Base-by-base conservation (phyloP, 306 rosid species). In the Calophaca sinica region DNA sequence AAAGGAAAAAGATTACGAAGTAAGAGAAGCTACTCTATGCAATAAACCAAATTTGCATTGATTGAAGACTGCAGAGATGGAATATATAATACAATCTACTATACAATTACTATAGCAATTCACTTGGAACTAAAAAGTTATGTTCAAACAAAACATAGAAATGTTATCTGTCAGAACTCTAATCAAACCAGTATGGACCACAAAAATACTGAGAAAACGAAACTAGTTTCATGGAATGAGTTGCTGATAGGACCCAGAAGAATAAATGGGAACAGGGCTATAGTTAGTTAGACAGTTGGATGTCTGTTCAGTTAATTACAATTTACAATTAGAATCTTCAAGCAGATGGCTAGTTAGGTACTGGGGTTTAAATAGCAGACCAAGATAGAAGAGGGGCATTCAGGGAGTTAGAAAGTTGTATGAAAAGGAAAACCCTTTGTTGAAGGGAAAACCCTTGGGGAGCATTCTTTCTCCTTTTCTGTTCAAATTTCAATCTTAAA, bases 41-140 rank as follows among this genome's bases (percentile, higher is more conserved):
- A 75, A 73, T 62, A 64, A 63, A 77, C 62, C 48, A 77, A 77
- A 82, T 73, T 72, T 54, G 54, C 68, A 66, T 51, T 48, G 20
- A 35, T 82, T 45, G 70, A 52, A 62, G 59, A 57, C 79, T 39
- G 73, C 39, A 79, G 57, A 53, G 33, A 63, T 53, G 64, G 62
- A 76, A 57, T 62, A 33, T 15, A 14, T 2, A 55, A 32, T 28
- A 41, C 20, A 53, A 50, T 15, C 55, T 20, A 35, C 31, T 9
- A 70, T 71, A 45, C 53, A 70, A 57, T 15, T n/a, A 72, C 13
- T 52, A 20, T 13, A 77, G 82, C 7, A 60, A 78, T 62, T 7
- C 45, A 42, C 66, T 59, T 60, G 54, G 62, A 45, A 46, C 73
- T 55, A 62, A 48, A 51, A 61, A 6, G 60, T 61, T 46, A 39